Conservation (phyloP, 768 basidiomycete species). For the Tricholoma bakamatsutake region DNA sequence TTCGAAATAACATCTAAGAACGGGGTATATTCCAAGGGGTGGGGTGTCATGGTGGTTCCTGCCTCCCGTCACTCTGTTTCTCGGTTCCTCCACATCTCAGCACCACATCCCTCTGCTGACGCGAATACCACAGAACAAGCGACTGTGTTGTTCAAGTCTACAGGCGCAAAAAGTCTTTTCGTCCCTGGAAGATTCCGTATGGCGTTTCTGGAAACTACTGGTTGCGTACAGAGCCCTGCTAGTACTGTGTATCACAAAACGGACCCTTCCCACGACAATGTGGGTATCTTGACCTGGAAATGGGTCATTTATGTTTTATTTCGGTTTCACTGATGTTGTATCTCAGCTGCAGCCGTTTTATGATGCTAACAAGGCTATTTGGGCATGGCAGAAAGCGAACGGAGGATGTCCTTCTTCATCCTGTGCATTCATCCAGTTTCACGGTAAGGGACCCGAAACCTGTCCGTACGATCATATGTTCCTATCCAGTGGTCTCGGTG, state of each 20-base stretch:
- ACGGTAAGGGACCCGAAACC: slow-evolving; percentile 35
- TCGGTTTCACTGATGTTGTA: not conserved
- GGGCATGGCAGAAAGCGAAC: slow-evolving; percentile 32
- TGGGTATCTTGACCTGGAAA: slow-evolving; percentile 12
- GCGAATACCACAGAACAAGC: slow-evolving; percentile 34
- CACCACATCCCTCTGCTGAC: slow-evolving; percentile 41
- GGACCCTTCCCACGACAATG: slow-evolving; percentile 42
- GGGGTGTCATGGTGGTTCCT: slow-evolving; percentile 31
- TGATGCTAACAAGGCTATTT: slow-evolving; percentile 32
- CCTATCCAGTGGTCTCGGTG: slow-evolving; percentile 41
- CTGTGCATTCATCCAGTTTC: slow-evolving; percentile 43
- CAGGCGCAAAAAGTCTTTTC: slow-evolving; percentile 35
- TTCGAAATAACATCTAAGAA: slow-evolving; percentile 18
- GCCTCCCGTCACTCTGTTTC: slow-evolving; percentile 16
- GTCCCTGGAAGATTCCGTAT: slow-evolving; percentile 34
- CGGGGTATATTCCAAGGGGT: slow-evolving; percentile 23
- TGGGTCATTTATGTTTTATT: too few relatives aligned
- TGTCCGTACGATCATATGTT: slow-evolving; percentile 37
- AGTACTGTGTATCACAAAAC: slow-evolving; percentile 32
- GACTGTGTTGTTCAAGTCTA: slow-evolving; percentile 30
- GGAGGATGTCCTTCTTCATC: slow-evolving; percentile 32
- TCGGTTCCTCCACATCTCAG: slow-evolving; percentile 35
- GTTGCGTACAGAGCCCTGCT: slow-evolving; percentile 24
- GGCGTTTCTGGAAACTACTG: slow-evolving; percentile 26
- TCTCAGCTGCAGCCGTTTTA: slow-evolving; percentile 38